Evolutionary conservation across 139 green algal species (phyloP).

Genomic region (Chlamydomonas incerta): DNA sequence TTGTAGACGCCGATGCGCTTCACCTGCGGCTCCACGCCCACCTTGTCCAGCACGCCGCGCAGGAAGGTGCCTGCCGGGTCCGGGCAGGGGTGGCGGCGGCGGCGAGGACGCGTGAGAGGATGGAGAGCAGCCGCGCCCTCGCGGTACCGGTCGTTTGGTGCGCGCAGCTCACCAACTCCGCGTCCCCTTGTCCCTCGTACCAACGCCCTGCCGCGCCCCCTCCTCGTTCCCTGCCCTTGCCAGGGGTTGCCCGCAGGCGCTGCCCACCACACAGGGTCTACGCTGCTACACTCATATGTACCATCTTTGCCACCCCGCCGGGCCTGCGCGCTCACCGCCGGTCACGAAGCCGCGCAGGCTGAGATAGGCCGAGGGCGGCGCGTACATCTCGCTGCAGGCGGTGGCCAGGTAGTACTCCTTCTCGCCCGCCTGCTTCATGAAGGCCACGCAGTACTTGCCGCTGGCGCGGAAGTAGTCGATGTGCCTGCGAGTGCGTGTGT

Average conservation of each 20-base stretch:
- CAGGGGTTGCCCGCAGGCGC: too few relatives aligned
- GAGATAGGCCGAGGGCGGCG: conserved; percentile 83
- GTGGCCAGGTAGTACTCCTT: conserved; percentile 96
- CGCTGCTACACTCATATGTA: too few relatives aligned
- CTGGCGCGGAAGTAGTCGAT: conserved; percentile 76
- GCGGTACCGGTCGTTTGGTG: too few relatives aligned
- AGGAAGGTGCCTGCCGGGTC: conserved; percentile 81
- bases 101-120: background rate
- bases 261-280: too few relatives aligned
- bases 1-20: conserved; percentile 92
- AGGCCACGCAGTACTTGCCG: conserved; percentile 92
- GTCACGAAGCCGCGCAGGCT: conserved; percentile 86
- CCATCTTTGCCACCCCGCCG: too few relatives aligned
- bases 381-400: conserved; percentile 89
- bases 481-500: too few relatives aligned
- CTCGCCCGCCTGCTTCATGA: conserved; percentile 80
- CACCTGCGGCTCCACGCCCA: conserved; percentile 81
- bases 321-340: conserved; percentile 72
- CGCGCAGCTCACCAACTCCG: too few relatives aligned
- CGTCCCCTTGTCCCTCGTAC: too few relatives aligned
- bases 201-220: too few relatives aligned
- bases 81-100: background rate
- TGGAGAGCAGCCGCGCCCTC: too few relatives aligned
- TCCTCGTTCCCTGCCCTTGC: too few relatives aligned
- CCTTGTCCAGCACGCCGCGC: conserved; percentile 92